Base-by-base conservation (phyloP, 2,329 filamentous ascomycete species). In the Cladosporium sp. region DNA sequence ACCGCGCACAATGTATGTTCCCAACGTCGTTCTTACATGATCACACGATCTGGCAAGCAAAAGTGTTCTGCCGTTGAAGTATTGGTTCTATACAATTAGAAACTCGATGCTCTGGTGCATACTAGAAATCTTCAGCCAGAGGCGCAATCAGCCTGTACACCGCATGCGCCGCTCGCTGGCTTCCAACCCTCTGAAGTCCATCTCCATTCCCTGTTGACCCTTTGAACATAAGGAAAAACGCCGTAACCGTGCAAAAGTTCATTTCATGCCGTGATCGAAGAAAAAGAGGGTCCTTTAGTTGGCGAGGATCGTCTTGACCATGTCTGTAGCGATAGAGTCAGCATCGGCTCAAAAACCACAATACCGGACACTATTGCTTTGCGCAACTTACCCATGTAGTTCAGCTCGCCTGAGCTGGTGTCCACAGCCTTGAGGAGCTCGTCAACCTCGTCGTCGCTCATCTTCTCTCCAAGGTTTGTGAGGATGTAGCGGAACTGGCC, bases 391-490 rank as follows among this genome's bases (percentile, higher is more conserved):
- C 91, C 92, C 66, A 89, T 92, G 77, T 99, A 99, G 81, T 97
- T 96, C 76, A 99, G 90, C 84, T 97, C 92, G 67, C 93, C 92
- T 58, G 88, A 93, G 78, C 88, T 94, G 62, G 92, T 96, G 74
- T 99, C 94, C 65, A 97, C 93, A 0, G 92, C 92, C 87, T 97
- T 99, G 75, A 99, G 87, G 73, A 99, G 84, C 83, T 99, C 94
- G 75, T 97, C 93, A 51, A 99, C 94, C 82, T 99, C 94, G 64
- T 97, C 94, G 70, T 99, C 93, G 62, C 89, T 90, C 92, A 99
- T 97, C 84, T 97, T 97, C 87, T 99, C 94, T 70, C 94, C 94
- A 69, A 99, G 79, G 75, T 97, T 97, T 59, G 94, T 99, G 71
- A 99, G 79, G 74, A 99, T 85, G 80, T 99, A 99, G 78, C 96